Conservation (phyloP, 2,329 filamentous ascomycete species). For the Geosmithia flava region DNA sequence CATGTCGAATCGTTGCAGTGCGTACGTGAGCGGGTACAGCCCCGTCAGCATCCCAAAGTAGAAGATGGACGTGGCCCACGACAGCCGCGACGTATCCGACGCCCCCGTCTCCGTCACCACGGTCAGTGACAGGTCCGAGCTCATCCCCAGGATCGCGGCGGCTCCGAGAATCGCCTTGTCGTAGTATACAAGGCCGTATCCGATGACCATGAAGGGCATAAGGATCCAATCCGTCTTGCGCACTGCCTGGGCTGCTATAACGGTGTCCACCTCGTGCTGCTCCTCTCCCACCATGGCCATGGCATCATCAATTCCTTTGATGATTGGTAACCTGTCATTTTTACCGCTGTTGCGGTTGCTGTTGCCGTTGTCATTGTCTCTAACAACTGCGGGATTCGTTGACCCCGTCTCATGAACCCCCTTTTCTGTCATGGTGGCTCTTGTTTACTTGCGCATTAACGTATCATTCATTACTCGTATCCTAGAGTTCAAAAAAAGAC, state of each 20-base stretch:
- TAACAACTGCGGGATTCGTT: too few species aligned
- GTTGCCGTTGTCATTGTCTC: background rate
- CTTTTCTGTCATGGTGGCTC: too few species aligned
- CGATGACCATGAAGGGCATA: conserved; percentile 54
- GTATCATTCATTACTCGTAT: too few species aligned
- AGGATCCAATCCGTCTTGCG: conserved; percentile 56
- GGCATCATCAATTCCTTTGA: conserved; percentile 31
- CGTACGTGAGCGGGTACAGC: conserved; percentile 60
- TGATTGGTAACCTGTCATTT: background rate
- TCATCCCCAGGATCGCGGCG: conserved; percentile 67
- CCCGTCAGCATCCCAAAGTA: conserved; percentile 72
- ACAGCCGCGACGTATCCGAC: conserved; percentile 51
- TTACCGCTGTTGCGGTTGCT: background rate
- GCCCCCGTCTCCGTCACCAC: conserved; percentile 32
- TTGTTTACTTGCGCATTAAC: too few species aligned
- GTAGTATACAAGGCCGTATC: conserved; percentile 29
- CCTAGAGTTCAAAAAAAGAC: too few species aligned
- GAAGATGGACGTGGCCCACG: conserved; percentile 68
- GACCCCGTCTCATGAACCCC: too few species aligned
- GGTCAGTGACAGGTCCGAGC: conserved; percentile 48
- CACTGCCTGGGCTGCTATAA: conserved; percentile 41
- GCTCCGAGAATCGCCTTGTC: conserved; percentile 59
- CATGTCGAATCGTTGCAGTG: conserved; percentile 54
- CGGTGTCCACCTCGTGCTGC: conserved; percentile 39
- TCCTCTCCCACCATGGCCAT: conserved; percentile 47